Base-by-base conservation (phyloP, 73 alveolate species). In the Paramecium biaurelia region DNA sequence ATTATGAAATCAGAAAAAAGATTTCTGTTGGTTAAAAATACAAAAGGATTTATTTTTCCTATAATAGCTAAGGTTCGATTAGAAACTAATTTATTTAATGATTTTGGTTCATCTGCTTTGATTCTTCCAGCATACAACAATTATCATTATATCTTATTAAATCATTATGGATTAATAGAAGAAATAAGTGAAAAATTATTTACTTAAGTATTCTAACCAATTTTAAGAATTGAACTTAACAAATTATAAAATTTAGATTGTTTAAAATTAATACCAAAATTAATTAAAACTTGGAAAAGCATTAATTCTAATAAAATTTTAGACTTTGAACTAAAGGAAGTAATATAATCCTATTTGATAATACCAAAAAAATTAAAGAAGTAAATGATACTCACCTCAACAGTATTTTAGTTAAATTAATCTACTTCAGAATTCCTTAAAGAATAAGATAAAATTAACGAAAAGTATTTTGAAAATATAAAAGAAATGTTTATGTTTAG, bases 61-160 rank as follows among this genome's bases (percentile, higher is more conserved):
- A 24, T 79, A 20, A 42, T 30, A 3, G 90, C 74, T 0, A 79
- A 47, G 6, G 76, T 79, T 9, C 20, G 45, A 79, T 23, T 79
- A 24, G 90, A 79, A 47, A 47, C 42, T 43, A 24, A 34, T 21
- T 43, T 45, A 10, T 18, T 8, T 38, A 43, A 43, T 43, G 90
- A 79, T 21, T 79, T 79, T 43, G 90, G 90, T 10, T 18, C 90
- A 5, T 43, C 76, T 41, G 90, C 90, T 18, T 79, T 79, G 49
- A 42, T 79, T 5, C 30, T 26, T 21, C 70, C 72, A 42, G 10
- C 49, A 11, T 0, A 47, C 8, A 24, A 18, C 11, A 45, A 45
- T 23, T 79, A 79, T 79, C 49, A 23, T 41, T 79, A 79, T 10
- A 24, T 79, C 10, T 42, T 79, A 47, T 41, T 79, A 42, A 79